Evolutionary conservation across 192 early-diverging fungal species (phyloP), one percentile per base, ranked within the genome.

Genomic region (Entomortierella parvispora): DNA sequence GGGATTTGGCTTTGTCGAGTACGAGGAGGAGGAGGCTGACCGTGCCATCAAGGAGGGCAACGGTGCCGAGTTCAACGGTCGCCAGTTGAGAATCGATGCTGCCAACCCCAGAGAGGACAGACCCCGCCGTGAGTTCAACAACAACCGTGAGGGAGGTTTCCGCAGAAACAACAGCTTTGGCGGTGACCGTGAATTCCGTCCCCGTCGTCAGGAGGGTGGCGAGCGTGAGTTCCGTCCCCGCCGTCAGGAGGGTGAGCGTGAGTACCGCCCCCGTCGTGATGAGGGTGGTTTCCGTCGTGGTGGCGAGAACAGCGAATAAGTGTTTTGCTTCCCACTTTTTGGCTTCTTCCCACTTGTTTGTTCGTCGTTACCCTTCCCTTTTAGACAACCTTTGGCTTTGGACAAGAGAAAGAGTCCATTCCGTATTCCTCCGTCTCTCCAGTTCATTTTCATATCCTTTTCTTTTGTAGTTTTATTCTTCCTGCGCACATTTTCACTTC

Each of bases 1-100:
- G 65, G 72, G 72, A 3, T 77, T 34, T 48, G 72, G 52, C 20
- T 77, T 77, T 54, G 23, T 77, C 17, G 72, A 77, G 60, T 18
- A 63, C 28, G 72, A 77, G 45, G 72, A 68, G 14, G 52, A 17
- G 4, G 59, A 57, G 17, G 72, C 65, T 23, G 65, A 77, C 54
- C 56, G 62, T 23, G 46, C 28, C 33, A 42, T 77, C 22, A 23
- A 68, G 54, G 65, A 77, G 34, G 53, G 54, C 60, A 63, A 67
- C 22, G 72, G 65, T 25, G 44, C 25, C 12, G 72, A 77, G 40
- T 58, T 77, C 53, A 77, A 77, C 60, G 72, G 72, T 43, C 53
- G 72, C 25, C 28, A 63, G 51, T 42, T 77, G 45, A 64, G 65
- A 50, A 46, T 77, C 40, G 60, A 63, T 32, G 26, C 34, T 26